Evolutionary conservation across 371 early-diverging fungal species (phyloP).

Genomic region (Mucor mucedo): DNA sequence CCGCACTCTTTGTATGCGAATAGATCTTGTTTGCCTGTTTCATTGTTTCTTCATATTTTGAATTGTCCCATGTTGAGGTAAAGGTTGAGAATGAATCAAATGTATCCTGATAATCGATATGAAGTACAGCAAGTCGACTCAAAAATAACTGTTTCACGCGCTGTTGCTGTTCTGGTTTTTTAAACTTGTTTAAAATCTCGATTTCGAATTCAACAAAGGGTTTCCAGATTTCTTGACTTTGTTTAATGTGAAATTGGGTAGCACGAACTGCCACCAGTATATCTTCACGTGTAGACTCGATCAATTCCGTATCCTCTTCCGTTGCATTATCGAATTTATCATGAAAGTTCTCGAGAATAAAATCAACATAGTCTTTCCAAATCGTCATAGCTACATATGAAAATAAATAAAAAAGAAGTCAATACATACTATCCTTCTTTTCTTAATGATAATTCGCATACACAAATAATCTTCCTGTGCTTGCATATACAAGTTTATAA

Average conservation of each 20-base stretch:
- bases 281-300: constrained; percentile 46
- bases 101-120: constrained; percentile 62
- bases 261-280: constrained; percentile 46
- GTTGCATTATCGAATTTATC: constrained; percentile 28
- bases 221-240: constrained; percentile 68
- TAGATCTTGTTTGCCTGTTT: constrained; percentile 56
- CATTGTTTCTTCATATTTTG: constrained; percentile 66
- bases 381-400: constrained; percentile 52
- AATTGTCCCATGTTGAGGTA: constrained; percentile 57
- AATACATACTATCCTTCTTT: not conserved
- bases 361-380: constrained; percentile 62
- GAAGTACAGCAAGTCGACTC: constrained; percentile 55
- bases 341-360: constrained; percentile 40
- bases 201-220: constrained; percentile 59
- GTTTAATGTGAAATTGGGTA: constrained; percentile 52
- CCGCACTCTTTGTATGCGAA: constrained; percentile 50
- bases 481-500: constrained; percentile 49
- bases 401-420: not conserved
- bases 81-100: constrained; percentile 71
- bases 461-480: constrained; percentile 67
- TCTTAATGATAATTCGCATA: constrained; percentile 27
- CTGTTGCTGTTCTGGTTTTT: constrained; percentile 15
- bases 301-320: constrained; percentile 23
- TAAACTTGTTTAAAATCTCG: constrained; percentile 17
- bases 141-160: constrained; percentile 25